Percentiles rank a stretch among this genome's conserved stretches.
Evolutionary conservation across 2,329 filamentous ascomycete species (phyloP).

Genomic region (Cladosporium sp.): DNA sequence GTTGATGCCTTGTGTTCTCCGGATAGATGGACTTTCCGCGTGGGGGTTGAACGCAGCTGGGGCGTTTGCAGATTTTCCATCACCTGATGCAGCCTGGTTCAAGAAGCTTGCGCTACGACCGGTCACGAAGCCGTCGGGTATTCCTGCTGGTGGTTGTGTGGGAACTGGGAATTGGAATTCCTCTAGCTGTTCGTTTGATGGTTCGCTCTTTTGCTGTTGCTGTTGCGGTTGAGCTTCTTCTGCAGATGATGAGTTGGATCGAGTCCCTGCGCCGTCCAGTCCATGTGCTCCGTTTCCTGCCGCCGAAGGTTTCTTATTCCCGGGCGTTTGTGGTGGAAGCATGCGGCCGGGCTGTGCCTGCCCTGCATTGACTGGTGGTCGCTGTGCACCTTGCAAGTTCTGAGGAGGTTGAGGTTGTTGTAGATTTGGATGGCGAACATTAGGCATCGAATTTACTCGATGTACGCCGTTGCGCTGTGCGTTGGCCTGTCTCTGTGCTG

Average conservation of each 20-base stretch:
- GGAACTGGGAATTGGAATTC: conserved; percentile 20
- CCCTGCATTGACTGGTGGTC: conserved; percentile 19
- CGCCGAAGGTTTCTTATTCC: conserved; percentile 20
- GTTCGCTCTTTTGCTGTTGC: conserved; percentile 11
- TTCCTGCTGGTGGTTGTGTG: conserved; percentile 26
- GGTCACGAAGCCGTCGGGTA: conserved; percentile 43
- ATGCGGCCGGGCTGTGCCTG: conserved; percentile 22
- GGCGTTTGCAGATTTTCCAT: conserved; percentile 29
- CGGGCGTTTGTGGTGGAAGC: conserved; percentile 27
- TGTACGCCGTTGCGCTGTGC: conserved; percentile 22
- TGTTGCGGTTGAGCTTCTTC: conserved; percentile 12
- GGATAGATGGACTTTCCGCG: conserved; percentile 66
- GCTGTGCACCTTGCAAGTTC: conserved; percentile 20
- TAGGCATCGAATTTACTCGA: conserved; percentile 32
- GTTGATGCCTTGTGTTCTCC: conserved; percentile 84
- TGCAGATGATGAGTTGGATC: conserved; percentile 30
- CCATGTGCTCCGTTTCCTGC: not conserved
- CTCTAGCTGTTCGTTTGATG: conserved; percentile 10
- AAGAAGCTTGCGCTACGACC: conserved; percentile 41
- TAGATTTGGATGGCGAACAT: conserved; percentile 26
- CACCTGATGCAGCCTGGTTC: conserved; percentile 27
- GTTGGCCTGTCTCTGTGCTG: conserved; percentile 19
- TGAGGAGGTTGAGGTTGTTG: conserved; percentile 23
- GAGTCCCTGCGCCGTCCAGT: conserved; percentile 19
- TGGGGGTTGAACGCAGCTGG: conserved; percentile 45